Evolutionary conservation across 2,329 filamentous ascomycete genomes (phyloP).

Genomic region (Trichoderma aggressivum): DNA sequence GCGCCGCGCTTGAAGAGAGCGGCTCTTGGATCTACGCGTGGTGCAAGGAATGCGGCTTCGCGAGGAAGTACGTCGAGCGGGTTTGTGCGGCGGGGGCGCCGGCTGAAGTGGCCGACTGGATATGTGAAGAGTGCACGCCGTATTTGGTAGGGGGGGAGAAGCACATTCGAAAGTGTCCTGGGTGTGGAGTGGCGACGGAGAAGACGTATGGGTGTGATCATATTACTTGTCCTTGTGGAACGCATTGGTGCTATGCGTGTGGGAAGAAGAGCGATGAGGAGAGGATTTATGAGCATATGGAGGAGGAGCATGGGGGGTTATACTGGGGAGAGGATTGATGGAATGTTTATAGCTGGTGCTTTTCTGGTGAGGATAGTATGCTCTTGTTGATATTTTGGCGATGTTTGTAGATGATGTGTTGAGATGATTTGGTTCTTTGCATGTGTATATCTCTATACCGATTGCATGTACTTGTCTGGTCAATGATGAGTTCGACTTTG

Average conservation of each 20-base stretch:
- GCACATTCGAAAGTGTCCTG: slow-evolving; percentile 34
- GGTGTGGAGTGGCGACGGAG: slow-evolving; percentile 36
- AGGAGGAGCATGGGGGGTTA: slow-evolving; percentile 31
- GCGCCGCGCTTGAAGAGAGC: slow-evolving; percentile 37
- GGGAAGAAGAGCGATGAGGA: slow-evolving; percentile 27
- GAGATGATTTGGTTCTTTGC: neutral
- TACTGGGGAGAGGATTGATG: slow-evolving; percentile 20
- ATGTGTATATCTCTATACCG: no score
- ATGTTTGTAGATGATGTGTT: neutral
- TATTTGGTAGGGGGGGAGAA: neutral
- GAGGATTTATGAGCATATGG: slow-evolving; percentile 39
- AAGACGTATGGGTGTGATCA: slow-evolving; percentile 40
- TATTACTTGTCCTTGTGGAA: slow-evolving; percentile 36
- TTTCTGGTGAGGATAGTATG: neutral
- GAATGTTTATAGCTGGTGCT: neutral
- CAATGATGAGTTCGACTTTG: neutral
- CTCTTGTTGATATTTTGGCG: neutral
- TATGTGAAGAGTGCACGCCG: slow-evolving; percentile 39
- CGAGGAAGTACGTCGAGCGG: slow-evolving; percentile 41
- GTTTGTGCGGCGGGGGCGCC: slow-evolving; percentile 43
- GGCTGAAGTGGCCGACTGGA: slow-evolving; percentile 37
- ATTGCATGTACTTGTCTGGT: no score
- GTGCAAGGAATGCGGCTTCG: slow-evolving; percentile 43
- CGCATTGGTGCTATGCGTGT: slow-evolving; percentile 42
- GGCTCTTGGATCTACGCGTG: slow-evolving; percentile 47